A percentile compares a stretch with the other conserved stretches of the same genome.
These are phyloP conservation scores for Gamarada debralockiae DNA, from an alignment of 495 filamentous ascomycete species.

Conservation along the genomic window DNA sequence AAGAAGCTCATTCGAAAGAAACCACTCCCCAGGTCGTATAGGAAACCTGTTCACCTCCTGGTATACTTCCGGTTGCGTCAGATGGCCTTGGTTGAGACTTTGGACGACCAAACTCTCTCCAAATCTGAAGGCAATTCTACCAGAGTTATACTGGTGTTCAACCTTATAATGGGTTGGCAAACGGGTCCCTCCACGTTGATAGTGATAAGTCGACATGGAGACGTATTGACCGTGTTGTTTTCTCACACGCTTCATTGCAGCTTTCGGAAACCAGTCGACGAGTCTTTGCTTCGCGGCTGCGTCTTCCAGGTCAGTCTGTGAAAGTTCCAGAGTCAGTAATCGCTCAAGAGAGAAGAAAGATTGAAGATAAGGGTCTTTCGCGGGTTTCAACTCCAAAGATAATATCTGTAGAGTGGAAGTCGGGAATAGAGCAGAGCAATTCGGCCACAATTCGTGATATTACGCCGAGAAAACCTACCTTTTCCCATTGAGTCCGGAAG, in stretches of 20 bases:
- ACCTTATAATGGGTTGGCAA: background rate
- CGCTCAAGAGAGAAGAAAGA: too few relatives aligned
- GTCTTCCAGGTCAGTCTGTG: too few relatives aligned
- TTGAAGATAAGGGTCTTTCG: too few relatives aligned
- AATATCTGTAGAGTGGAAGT: too few relatives aligned
- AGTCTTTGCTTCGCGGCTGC: background rate
- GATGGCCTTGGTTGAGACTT: background rate
- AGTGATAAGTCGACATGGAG: slow-evolving; percentile 6
- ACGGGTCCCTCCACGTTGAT: background rate
- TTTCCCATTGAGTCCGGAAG: slow-evolving; percentile 11
- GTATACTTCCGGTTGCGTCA: background rate
- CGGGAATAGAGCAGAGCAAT: too few relatives aligned
- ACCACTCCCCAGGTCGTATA: slow-evolving; percentile 1
- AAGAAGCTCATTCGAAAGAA: slow-evolving; percentile 16
- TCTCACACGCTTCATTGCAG: slow-evolving; percentile 3
- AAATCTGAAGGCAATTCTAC: slow-evolving; percentile 17
- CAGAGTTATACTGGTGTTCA: slow-evolving; percentile 10
- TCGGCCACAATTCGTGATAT: too few relatives aligned
- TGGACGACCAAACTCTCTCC: background rate
- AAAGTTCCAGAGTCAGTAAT: too few relatives aligned
- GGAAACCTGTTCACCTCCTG: background rate
- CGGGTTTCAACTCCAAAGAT: too few relatives aligned
- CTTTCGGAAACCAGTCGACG: slow-evolving; percentile 9
- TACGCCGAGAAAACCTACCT: too few relatives aligned
- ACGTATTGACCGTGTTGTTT: slow-evolving; percentile 10